Percentiles rank a stretch among this genome's conserved stretches.
phyloP scores from a whole-genome alignment of 139 green algal genomes.

The Picochlorum costavermella region DNA sequence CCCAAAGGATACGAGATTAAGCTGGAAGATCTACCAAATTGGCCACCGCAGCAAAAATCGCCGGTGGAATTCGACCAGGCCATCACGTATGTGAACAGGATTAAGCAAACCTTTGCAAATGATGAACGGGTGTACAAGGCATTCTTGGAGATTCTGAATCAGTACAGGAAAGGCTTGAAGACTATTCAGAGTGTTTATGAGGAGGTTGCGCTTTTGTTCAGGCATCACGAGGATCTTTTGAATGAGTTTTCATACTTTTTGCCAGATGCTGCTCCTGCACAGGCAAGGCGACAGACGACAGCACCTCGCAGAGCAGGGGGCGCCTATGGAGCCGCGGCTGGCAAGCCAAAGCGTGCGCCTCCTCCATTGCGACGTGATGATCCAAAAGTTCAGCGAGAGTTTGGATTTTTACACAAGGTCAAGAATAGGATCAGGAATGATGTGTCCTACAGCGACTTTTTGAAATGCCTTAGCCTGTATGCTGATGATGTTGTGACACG shows the following conservation, averaged over 20 bases:
- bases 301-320: neutral
- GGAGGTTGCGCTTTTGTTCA: conserved; percentile 90
- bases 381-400: conserved; percentile 46
- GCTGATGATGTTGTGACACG: conserved; percentile 83
- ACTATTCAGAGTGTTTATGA: conserved; percentile 93
- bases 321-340: neutral
- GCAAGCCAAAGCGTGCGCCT: neutral
- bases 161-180: conserved; percentile 97
- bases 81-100: conserved; percentile 99
- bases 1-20: conserved; percentile 62
- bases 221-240: conserved; percentile 85
- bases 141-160: conserved; percentile 99
- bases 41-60: conserved; percentile 35
- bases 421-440: conserved; percentile 36
- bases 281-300: neutral
- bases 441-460: conserved; percentile 82
- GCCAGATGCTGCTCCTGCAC: conserved; percentile 67
- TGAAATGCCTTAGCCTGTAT: conserved; percentile 95
- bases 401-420: conserved; percentile 56
- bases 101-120: conserved; percentile 87
- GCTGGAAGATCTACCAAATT: conserved; percentile 15
- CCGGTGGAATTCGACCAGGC: conserved; percentile 98
- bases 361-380: conserved; percentile 14
- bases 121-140: conserved; percentile 98
- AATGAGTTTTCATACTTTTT: conserved; percentile 99